Evolutionary conservation across 371 early-diverging fungal species (phyloP).

Genomic region (Mortierella sp.): DNA sequence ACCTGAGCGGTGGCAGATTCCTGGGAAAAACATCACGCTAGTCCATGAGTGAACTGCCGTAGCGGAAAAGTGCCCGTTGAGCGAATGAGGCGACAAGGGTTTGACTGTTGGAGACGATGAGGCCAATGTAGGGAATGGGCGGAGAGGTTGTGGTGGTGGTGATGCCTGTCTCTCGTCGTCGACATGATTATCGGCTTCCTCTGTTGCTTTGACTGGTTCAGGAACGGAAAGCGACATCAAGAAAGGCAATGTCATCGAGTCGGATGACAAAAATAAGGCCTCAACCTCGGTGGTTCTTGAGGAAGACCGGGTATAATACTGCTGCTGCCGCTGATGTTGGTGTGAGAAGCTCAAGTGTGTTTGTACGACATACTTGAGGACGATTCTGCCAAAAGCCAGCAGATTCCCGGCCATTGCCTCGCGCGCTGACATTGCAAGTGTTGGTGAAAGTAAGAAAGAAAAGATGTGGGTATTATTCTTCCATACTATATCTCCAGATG

Average conservation of each 20-base stretch:
- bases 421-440: too few species aligned
- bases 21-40: conserved; percentile 8
- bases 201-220: neutral
- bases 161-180: too few species aligned
- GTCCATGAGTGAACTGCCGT: neutral
- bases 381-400: conserved; percentile 13
- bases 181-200: too few species aligned
- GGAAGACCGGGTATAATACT: conserved; percentile 1
- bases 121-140: neutral
- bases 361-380: conserved; percentile 8
- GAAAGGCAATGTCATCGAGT: too few species aligned
- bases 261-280: too few species aligned
- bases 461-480: too few species aligned
- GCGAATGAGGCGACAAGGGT: neutral
- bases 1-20: conserved; percentile 10
- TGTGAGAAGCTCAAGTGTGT: conserved; percentile 1
- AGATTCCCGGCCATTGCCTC: conserved; percentile 3
- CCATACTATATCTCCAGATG: too few species aligned
- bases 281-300: too few species aligned
- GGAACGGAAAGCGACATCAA: neutral
- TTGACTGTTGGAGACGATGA: neutral
- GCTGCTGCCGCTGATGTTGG: too few species aligned
- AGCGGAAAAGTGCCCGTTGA: neutral
- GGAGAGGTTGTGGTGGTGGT: neutral
- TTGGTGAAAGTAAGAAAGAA: too few species aligned